phyloP scores from a whole-genome alignment of 2,329 filamentous ascomycete genomes.

The Fusarium sulawesiense region DNA sequence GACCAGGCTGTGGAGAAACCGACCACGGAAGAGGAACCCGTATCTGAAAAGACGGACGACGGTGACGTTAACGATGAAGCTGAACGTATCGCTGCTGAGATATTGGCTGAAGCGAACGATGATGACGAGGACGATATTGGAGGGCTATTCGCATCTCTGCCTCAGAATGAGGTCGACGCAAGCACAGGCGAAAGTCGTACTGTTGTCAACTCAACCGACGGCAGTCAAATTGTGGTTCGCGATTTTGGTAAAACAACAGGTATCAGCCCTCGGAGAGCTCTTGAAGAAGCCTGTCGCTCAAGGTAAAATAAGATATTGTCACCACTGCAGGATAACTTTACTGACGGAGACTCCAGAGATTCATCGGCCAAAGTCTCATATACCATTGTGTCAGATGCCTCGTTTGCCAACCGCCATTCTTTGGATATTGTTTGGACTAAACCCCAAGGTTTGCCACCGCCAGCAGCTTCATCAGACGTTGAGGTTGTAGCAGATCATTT shows the following conservation, averaged over 20 bases:
- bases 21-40: constrained; percentile 39
- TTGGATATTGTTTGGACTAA: constrained; percentile 84
- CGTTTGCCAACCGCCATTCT: constrained; percentile 80
- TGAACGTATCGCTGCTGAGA: constrained; percentile 67
- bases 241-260: constrained; percentile 89
- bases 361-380: constrained; percentile 74
- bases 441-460: constrained; percentile 65
- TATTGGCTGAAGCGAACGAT: constrained; percentile 64
- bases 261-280: constrained; percentile 76
- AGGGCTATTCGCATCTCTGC: constrained; percentile 68
- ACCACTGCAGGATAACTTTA: not conserved
- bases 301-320: constrained; percentile 60
- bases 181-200: constrained; percentile 68
- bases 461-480: constrained; percentile 52
- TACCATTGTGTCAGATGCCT: constrained; percentile 75
- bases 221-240: constrained; percentile 71
- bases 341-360: constrained; percentile 65
- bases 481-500: constrained; percentile 60
- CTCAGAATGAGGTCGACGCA: constrained; percentile 69
- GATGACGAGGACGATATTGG: constrained; percentile 63
- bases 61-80: constrained; percentile 66
- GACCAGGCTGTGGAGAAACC: constrained; percentile 37
- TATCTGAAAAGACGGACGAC: constrained; percentile 51
- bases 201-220: constrained; percentile 63
- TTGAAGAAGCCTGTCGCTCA: constrained; percentile 90